Evolutionary conservation across 2,329 filamentous ascomycete genomes (phyloP).

Genomic region (Reticulascus tulasneorum): DNA sequence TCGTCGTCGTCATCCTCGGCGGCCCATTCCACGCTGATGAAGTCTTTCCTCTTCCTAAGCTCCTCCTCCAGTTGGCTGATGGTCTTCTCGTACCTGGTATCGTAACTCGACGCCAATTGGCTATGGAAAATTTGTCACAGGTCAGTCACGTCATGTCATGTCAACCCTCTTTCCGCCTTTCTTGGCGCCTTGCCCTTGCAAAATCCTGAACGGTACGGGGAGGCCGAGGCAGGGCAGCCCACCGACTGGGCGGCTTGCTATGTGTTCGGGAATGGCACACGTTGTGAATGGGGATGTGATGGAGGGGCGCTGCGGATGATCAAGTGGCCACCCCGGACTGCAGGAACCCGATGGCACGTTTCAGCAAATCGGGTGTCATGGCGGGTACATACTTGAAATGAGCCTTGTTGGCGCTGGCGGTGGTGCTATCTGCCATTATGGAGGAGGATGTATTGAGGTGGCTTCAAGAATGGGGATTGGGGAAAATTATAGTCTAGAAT

Average conservation of each 20-base stretch:
- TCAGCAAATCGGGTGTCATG: no score
- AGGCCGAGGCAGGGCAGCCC: no score
- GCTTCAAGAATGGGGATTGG: no score
- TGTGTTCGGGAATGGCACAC: no score
- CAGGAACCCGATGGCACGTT: slow-evolving; percentile 14
- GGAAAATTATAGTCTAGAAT: no score
- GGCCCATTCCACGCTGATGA: slow-evolving; percentile 58
- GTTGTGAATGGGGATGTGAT: no score
- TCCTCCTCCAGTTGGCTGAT: slow-evolving; percentile 50
- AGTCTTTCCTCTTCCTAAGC: slow-evolving; percentile 49
- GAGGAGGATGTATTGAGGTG: no score
- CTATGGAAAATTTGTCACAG: slow-evolving; percentile 31
- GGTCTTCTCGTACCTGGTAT: slow-evolving; percentile 51
- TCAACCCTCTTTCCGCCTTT: background rate
- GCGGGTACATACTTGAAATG: slow-evolving; percentile 13
- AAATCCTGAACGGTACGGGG: no score
- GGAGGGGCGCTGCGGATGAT: no score
- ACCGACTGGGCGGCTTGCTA: no score
- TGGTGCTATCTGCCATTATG: no score
- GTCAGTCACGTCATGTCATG: background rate
- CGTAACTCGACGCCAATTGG: slow-evolving; percentile 50
- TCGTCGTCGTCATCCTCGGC: slow-evolving; percentile 32
- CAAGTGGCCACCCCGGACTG: slow-evolving; percentile 1
- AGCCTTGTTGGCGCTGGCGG: slow-evolving; percentile 13
- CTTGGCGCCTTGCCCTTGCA: no score